Evolutionary conservation across 129 eudicot species (phyloP).

Genomic region (Rutidosis leptorrhynchoides): DNA sequence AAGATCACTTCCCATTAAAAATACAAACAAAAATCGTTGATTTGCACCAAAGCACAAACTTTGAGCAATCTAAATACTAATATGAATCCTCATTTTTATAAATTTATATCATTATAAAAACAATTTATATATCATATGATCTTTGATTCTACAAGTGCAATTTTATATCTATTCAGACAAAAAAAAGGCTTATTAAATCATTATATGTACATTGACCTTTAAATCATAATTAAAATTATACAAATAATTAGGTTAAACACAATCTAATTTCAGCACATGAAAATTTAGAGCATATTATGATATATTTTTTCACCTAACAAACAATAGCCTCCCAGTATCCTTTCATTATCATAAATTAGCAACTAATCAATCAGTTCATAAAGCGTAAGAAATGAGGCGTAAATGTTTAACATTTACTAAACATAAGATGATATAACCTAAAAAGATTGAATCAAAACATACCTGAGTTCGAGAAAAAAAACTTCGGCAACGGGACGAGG

Average conservation of each 20-base stretch:
- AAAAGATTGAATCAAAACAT: not conserved
- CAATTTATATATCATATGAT: not conserved
- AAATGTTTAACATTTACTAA: not conserved
- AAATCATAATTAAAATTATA: not conserved
- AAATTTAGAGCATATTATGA: not conserved
- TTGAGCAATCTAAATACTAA: not conserved
- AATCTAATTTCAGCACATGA: not conserved
- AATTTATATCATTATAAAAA: not conserved
- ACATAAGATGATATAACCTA: not conserved
- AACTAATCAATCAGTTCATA: not conserved
- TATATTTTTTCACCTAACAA: not conserved
- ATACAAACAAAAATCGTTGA: not conserved
- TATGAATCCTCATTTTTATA: not conserved
- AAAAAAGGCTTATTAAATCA: not conserved
- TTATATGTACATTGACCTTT: not conserved
- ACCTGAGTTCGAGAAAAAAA: constrained; percentile 7
- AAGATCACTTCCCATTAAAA: too few relatives aligned
- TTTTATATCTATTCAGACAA: not conserved
- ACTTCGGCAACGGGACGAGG: not conserved
- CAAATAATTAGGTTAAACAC: not conserved
- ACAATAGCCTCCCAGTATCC: not conserved
- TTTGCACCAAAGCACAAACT: not conserved
- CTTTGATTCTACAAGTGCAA: not conserved
- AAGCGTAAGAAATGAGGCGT: not conserved
- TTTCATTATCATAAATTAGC: not conserved